Base-by-base conservation (phyloP, 176 grass and related monocot genomes). In the Oryza glaberrima region DNA sequence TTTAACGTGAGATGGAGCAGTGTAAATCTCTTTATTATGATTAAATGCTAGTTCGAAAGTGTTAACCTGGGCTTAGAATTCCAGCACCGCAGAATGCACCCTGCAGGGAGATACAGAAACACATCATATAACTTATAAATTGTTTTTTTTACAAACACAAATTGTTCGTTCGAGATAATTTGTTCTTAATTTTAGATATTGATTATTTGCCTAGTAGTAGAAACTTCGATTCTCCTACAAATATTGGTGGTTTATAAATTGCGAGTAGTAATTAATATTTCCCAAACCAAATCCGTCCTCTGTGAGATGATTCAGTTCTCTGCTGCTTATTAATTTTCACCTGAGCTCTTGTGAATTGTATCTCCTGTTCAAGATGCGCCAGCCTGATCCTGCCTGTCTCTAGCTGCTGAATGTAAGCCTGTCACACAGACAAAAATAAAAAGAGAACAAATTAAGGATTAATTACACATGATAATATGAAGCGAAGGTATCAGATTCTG, bases 391-490 rank as follows among this genome's bases (percentile, higher is more conserved):
- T 93, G 66, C 91, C 89, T 36, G 91, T 75, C 82, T 93, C 91
- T 58, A 93, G 88, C 56, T 93, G 91, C 72, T 93, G 91, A 66
- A 93, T 85, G n/a, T 93, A 93, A 67, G 82, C 91, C 91, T 93
- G 61, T 41, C n/a, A 15, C 23, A 85, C 14, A 70, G 22, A 47
- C 79, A 67, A 51, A 40, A 40, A 54, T 32, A 32, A 3, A 32
- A 32, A 32, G 30, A 32, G 30, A 58, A 70, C 34, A 38, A 15
- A 51, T 49, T 14, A 49, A 49, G 11, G 12, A 14, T 49, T 45
- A 45, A 13, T 49, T 14, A 49, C 11, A 49, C 47, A 20, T 34
- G 40, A 16, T 67, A 26, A 14, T 13, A 7, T 20, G 4, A 13
- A 40, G 10, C 0, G 4, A 9, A 11, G 23, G 58, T 67, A 38